A percentile compares a stretch with the other conserved stretches of the same genome.
Conservation (phyloP, 768 basidiomycete genomes). For the Suillus weaverae region DNA sequence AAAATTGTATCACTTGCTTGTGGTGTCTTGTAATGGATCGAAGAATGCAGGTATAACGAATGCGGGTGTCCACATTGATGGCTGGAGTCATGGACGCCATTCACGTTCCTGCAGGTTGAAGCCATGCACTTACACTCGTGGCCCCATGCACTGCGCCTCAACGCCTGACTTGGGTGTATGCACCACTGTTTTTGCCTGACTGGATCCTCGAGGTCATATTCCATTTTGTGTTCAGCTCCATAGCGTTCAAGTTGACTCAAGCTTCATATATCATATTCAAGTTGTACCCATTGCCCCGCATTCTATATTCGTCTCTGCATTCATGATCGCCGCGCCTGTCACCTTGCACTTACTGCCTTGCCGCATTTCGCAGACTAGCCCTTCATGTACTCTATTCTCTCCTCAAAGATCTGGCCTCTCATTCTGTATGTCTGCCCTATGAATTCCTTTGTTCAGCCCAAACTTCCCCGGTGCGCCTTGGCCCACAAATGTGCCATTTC, state of each 20-base stretch:
- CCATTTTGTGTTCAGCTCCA: no score
- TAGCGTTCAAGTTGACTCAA: no score
- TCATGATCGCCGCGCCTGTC: no score
- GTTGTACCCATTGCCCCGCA: no score
- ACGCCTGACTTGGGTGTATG: not conserved
- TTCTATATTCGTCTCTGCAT: no score
- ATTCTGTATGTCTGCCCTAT: not conserved
- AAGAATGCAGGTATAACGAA: not conserved
- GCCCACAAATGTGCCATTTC: no score
- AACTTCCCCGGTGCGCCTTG: not conserved
- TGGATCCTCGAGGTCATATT: not conserved
- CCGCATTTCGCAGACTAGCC: not conserved
- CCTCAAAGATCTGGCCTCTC: not conserved
- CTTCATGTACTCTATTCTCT: not conserved
- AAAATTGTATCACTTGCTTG: not conserved
- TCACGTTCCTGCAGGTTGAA: not conserved
- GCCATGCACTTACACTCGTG: not conserved
- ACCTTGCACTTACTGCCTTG: no score
- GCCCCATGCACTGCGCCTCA: not conserved
- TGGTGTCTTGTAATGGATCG: not conserved
- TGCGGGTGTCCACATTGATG: not conserved
- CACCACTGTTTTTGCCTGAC: not conserved
- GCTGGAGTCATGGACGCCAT: not conserved
- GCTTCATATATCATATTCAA: no score
- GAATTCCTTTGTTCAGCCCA: not conserved